These are phyloP conservation scores for Fusarium pininemorale DNA, from an alignment of 2,329 filamentous ascomycete genomes.

Conservation along the genomic window DNA sequence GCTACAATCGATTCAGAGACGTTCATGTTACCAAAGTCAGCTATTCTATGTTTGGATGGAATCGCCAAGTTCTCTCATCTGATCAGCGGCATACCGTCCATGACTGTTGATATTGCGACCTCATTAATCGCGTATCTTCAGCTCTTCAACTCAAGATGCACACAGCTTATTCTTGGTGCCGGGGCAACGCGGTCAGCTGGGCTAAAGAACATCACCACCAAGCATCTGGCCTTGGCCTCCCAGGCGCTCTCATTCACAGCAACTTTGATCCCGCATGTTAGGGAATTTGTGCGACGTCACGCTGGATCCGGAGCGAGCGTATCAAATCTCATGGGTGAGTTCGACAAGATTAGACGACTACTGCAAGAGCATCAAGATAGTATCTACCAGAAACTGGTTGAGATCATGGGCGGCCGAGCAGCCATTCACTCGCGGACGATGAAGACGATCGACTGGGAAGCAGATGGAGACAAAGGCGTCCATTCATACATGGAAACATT, in stretches of 20 bases:
- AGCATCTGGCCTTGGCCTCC: slow-evolving; percentile 90
- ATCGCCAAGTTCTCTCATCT: slow-evolving; percentile 86
- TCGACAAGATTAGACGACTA: slow-evolving; percentile 84
- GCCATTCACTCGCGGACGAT: slow-evolving; percentile 78
- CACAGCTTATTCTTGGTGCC: slow-evolving; percentile 94
- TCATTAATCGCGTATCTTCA: slow-evolving; percentile 87
- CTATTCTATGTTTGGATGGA: slow-evolving; percentile 80
- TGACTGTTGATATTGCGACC: slow-evolving; percentile 83
- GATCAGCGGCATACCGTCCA: slow-evolving; percentile 84
- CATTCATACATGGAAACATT: slow-evolving; percentile 87
- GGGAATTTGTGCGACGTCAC: slow-evolving; percentile 89
- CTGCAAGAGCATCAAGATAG: slow-evolving; percentile 90
- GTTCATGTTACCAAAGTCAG: slow-evolving; percentile 87
- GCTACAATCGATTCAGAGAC: slow-evolving; percentile 85
- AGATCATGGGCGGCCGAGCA: slow-evolving; percentile 87
- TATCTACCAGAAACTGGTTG: slow-evolving; percentile 91
- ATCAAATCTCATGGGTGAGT: slow-evolving; percentile 77
- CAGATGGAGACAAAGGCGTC: slow-evolving; percentile 51
- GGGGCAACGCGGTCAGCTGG: slow-evolving; percentile 90
- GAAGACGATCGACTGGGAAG: slow-evolving; percentile 79
- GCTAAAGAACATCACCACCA: slow-evolving; percentile 94
- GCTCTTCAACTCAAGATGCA: slow-evolving; percentile 94
- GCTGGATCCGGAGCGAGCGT: slow-evolving; percentile 61
- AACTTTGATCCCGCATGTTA: slow-evolving; percentile 85
- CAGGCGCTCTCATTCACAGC: slow-evolving; percentile 90